phyloP scores from a whole-genome alignment of 2,329 filamentous ascomycete species.

The Fusarium piperis region DNA sequence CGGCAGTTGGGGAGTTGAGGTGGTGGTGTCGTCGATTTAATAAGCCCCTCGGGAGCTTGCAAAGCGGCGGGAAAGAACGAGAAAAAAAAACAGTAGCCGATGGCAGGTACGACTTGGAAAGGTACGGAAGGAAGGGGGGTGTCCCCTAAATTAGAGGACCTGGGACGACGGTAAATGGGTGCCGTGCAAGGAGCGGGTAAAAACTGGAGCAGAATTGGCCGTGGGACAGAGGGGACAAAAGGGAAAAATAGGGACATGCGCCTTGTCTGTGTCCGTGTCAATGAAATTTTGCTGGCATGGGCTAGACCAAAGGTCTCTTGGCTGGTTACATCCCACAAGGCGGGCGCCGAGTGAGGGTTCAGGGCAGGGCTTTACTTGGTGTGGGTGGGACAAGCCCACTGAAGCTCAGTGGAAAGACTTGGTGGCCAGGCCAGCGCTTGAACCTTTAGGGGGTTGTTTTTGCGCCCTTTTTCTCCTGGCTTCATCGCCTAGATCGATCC shows the following conservation, averaged over 20 bases:
- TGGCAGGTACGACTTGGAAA: constrained; percentile 15
- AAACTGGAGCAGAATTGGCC: constrained; percentile 33
- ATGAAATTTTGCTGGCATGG: constrained; percentile 39
- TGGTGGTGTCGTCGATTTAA: constrained; percentile 22
- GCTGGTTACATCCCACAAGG: constrained; percentile 35
- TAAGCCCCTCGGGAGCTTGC: constrained; percentile 26
- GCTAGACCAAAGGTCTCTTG: constrained; percentile 22
- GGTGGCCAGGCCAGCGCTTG: constrained; percentile 11
- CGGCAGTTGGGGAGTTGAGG: background rate
- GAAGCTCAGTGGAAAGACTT: constrained; percentile 1
- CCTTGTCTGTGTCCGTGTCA: constrained; percentile 16
- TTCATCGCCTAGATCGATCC: constrained; percentile 38
- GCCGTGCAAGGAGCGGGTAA: constrained; percentile 43
- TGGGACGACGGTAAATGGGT: constrained; percentile 16
- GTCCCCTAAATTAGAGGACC: constrained; percentile 40
- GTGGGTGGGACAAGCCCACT: constrained; percentile 25
- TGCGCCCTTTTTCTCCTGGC: constrained; percentile 25
- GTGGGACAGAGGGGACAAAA: constrained; percentile 6
- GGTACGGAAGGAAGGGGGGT: constrained; percentile 30
- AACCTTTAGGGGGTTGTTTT: constrained; percentile 14
- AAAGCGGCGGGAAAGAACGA: constrained; percentile 24
- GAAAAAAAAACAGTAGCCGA: constrained; percentile 20
- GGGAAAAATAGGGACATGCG: constrained; percentile 17
- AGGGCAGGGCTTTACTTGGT: constrained; percentile 36
- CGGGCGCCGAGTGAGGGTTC: constrained; percentile 32